These are phyloP conservation scores for Zygoascus flipseniorum DNA, from an alignment of 805 yeast species.

Conservation along the genomic window DNA sequence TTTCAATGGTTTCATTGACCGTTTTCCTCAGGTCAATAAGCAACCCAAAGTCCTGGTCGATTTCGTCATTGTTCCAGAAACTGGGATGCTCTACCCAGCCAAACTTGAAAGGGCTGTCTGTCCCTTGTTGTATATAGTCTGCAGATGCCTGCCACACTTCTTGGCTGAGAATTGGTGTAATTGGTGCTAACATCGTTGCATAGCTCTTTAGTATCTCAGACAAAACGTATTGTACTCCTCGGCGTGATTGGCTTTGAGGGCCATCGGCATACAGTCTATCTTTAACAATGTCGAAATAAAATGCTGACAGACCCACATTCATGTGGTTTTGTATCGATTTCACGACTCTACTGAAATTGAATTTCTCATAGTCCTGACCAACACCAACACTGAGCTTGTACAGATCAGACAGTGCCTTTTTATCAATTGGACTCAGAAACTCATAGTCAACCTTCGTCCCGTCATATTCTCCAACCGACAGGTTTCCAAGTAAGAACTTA, in stretches of 20 bases:
- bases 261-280: conserved; percentile 75
- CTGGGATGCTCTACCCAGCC: conserved; percentile 37
- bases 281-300: conserved; percentile 79
- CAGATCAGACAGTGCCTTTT: conserved; percentile 51
- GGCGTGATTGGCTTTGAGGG: conserved; percentile 39
- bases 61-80: conserved; percentile 26
- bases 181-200: conserved; percentile 65
- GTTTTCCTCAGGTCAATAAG: conserved; percentile 42
- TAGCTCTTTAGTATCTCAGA: conserved; percentile 46
- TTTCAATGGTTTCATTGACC: conserved; percentile 46
- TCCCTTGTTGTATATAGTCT: conserved; percentile 19
- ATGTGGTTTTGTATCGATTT: conserved; percentile 62
- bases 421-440: conserved; percentile 38
- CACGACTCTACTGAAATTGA: conserved; percentile 63
- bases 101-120: conserved; percentile 39
- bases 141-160: conserved; percentile 72
- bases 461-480: conserved; percentile 30
- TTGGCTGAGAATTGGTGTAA: conserved; percentile 76
- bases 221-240: conserved; percentile 60
- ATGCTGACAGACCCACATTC: conserved; percentile 67
- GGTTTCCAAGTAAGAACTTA: conserved; percentile 72
- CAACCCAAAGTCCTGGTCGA: conserved; percentile 38
- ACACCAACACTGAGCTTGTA: conserved; percentile 37
- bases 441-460: conserved; percentile 27
- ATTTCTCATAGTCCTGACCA: conserved; percentile 40